Evolutionary conservation across 129 eudicot species (phyloP), one percentile per base, ranked within the genome.

Genomic region (Flaveria sonorensis): DNA sequence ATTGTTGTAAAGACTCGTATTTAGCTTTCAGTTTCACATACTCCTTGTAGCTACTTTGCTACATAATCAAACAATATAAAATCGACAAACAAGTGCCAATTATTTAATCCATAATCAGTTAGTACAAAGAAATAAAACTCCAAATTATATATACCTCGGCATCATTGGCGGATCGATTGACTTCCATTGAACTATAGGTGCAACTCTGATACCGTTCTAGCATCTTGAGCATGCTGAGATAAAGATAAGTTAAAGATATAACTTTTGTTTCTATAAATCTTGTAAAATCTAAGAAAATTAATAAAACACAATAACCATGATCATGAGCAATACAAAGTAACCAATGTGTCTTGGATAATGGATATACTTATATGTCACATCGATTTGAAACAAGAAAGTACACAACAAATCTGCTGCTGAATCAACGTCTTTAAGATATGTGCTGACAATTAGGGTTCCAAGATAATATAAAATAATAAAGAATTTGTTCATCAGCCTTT

Each of bases 21-120:
- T 85, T 88, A 23, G 89, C 76, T 79, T 90, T 93, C 64, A 90
- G 83, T 76, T 90, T 93, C 55, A 87, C 46, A 79, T 93, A 93
- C 65, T 93, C 98, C 83, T 84, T 88, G 87, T 90, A 90, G 96
- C 93, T 93, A 73, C 72, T 89, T 89, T 90, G 88, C 92, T 90
- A 73, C 50, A 66, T 3, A 43, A 75, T 60, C 56, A 66, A 79
- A 71, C 67, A 30, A 50, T 43, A 59, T 52, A 55, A 55, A 10
- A 3, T 14, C n/a, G 24, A 26, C 1, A 63, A n/a, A 30, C 69
- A n/a, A 14, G 20, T 63, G 18, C 26, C n/a, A 28, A 3, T 61
- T 28, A 26, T 63, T 14, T 28, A 15, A 63, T 63, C 67, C 46
- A 63, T 28, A 28, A 30, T 63, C 12, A 11, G 3, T 62, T 19